These are phyloP conservation scores for Nannochloropsis granulata DNA, from an alignment of 108 stramenopile species.

Conservation along the genomic window DNA sequence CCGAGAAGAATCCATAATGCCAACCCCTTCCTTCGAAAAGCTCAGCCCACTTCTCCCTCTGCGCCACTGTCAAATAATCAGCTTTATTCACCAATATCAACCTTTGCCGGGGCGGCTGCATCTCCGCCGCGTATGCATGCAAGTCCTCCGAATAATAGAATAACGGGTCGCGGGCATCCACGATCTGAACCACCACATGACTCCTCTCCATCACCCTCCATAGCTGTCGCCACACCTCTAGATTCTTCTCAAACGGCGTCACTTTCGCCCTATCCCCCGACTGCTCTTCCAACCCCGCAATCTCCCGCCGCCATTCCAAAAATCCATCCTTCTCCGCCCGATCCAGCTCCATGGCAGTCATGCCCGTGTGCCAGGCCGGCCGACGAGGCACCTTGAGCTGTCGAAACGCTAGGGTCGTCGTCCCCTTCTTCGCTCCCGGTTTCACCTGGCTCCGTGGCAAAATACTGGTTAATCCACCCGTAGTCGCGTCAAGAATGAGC, in stretches of 20 bases:
- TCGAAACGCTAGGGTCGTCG: slow-evolving; percentile 54
- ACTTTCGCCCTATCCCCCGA: slow-evolving; percentile 4
- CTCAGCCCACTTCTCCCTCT: slow-evolving; percentile 67
- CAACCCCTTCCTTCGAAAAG: slow-evolving; percentile 57
- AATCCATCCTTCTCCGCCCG: slow-evolving; percentile 69
- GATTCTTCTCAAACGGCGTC: slow-evolving; percentile 98
- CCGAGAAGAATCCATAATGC: slow-evolving; percentile 84
- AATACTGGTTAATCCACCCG: slow-evolving; percentile 17
- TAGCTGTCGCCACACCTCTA: slow-evolving; percentile 96
- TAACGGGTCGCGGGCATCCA: slow-evolving; percentile 90
- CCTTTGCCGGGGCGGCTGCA: slow-evolving; percentile 65
- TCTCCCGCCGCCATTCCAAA: slow-evolving; percentile 76
- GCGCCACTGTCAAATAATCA: slow-evolving; percentile 67
- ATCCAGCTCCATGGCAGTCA: slow-evolving; percentile 73
- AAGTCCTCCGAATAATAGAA: slow-evolving; percentile 85
- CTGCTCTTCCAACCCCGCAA: slow-evolving; percentile 55
- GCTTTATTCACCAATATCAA: slow-evolving; percentile 90
- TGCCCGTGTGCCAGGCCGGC: slow-evolving; percentile 74
- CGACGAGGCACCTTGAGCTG: slow-evolving; percentile 79
- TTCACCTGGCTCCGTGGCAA: slow-evolving; percentile 13
- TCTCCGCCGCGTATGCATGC: slow-evolving; percentile 51
- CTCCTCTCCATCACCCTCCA: slow-evolving; percentile 94
- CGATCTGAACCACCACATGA: slow-evolving; percentile 75
- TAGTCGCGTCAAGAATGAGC: slow-evolving; percentile 42
- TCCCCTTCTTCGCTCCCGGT: not conserved